phyloP scores from a whole-genome alignment of 2,329 filamentous ascomycete species.

The Neofusicoccum laricinum region DNA sequence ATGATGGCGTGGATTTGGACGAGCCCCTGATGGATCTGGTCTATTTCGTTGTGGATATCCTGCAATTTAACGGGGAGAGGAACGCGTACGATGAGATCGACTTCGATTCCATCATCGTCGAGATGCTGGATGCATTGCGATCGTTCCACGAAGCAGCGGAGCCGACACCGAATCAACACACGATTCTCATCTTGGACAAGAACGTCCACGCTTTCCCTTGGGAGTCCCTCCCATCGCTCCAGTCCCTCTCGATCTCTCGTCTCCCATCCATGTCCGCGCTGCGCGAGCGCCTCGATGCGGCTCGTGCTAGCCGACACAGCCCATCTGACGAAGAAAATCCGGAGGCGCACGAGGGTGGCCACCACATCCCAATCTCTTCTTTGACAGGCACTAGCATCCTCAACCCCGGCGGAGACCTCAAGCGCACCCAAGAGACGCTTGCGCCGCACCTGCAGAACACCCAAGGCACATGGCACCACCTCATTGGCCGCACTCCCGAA shows the following conservation, averaged over 20 bases:
- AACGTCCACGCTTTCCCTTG: conserved; percentile 88
- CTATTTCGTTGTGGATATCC: conserved; percentile 93
- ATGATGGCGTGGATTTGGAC: conserved; percentile 70
- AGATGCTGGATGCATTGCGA: conserved; percentile 79
- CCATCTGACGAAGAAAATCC: conserved; percentile 11
- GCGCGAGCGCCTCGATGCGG: conserved; percentile 66
- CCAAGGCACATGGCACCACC: conserved; percentile 59
- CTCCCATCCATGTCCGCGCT: conserved; percentile 84
- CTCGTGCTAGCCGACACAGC: conserved; percentile 35
- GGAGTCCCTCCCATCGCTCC: conserved; percentile 89
- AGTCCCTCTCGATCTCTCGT: conserved; percentile 74
- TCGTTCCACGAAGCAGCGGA: conserved; percentile 64
- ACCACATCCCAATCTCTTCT: conserved; percentile 48
- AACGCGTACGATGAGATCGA: conserved; percentile 98
- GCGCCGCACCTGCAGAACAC: conserved; percentile 58
- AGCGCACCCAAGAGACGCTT: conserved; percentile 74
- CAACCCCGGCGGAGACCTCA: conserved; percentile 83
- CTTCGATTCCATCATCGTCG: conserved; percentile 86
- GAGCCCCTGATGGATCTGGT: conserved; percentile 88
- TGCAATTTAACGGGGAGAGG: conserved; percentile 93
- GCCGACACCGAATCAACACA: conserved; percentile 54
- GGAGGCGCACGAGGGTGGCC: conserved; percentile 22
- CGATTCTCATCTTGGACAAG: conserved; percentile 88
- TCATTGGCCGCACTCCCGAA: conserved; percentile 66
- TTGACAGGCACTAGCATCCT: conserved; percentile 70